phyloP scores from a whole-genome alignment of 208 protist species.

The Acanthamoeba healyi region DNA sequence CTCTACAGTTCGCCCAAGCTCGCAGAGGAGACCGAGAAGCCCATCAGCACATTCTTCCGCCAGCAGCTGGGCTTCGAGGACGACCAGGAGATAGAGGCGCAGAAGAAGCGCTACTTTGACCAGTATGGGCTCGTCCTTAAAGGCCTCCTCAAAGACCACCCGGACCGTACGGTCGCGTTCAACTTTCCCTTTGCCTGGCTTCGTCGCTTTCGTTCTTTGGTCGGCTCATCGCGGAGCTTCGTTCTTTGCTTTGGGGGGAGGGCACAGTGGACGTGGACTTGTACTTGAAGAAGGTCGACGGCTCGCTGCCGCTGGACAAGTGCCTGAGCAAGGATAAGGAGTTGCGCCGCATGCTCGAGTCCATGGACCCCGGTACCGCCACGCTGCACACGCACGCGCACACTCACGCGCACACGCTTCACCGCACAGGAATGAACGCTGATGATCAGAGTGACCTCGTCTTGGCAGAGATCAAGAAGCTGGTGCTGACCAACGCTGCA shows the following conservation, averaged over 20 bases:
- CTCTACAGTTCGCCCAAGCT: neutral
- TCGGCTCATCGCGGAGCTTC: too few relatives aligned
- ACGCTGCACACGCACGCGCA: too few relatives aligned
- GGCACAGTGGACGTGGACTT: neutral
- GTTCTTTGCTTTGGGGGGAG: neutral
- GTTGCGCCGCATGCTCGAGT: neutral
- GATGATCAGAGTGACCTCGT: neutral
- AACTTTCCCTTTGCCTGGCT: neutral
- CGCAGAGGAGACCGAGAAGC: constrained; percentile 32
- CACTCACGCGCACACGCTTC: too few relatives aligned
- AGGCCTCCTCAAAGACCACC: neutral
- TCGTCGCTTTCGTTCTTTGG: neutral
- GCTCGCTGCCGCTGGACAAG: neutral
- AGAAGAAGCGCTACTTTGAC: constrained; percentile 38
- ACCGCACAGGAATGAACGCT: neutral
- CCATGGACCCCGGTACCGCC: too few relatives aligned
- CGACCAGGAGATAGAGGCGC: neutral
- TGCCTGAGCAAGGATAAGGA: neutral
- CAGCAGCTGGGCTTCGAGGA: neutral
- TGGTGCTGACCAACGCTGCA: constrained; percentile 19
- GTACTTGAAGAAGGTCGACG: constrained; percentile 41
- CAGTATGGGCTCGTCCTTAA: constrained; percentile 43
- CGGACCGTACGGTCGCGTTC: neutral
- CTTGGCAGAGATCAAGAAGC: constrained; percentile 21
- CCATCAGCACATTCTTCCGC: neutral